Conservation (phyloP, 169 alveolate species). For the Plasmodium yoelii region DNA sequence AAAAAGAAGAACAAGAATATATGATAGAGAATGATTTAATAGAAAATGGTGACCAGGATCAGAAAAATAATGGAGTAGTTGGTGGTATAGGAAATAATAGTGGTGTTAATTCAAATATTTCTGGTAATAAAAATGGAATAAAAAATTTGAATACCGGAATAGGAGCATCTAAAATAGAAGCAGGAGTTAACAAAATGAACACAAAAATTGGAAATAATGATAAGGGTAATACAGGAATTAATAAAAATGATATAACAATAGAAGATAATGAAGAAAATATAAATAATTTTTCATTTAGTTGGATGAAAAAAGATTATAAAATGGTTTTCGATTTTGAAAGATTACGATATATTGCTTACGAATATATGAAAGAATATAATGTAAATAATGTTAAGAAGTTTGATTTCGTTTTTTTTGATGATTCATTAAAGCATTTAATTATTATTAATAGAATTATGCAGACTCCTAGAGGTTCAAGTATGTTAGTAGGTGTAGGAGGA, state of each 20-base stretch:
- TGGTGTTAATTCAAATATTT: background rate
- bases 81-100: background rate
- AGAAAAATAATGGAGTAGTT: constrained; percentile 6
- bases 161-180: background rate
- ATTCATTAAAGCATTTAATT: constrained; percentile 95
- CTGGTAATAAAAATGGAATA: background rate
- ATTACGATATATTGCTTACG: constrained; percentile 88
- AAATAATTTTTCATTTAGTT: constrained; percentile 45
- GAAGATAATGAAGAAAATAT: constrained; percentile 26
- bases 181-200: background rate
- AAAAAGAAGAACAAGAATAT: constrained; percentile 57
- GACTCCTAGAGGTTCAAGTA: constrained; percentile 95
- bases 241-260: background rate
- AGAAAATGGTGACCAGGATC: constrained; percentile 15
- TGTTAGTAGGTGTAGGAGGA: constrained; percentile 98
- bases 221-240: background rate
- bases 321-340: constrained; percentile 88
- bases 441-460: constrained; percentile 93
- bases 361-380: constrained; percentile 91
- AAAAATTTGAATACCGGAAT: background rate
- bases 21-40: constrained; percentile 75
- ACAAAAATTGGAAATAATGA: background rate
- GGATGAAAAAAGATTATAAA: constrained; percentile 84
- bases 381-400: constrained; percentile 93
- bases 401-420: constrained; percentile 96